Base-by-base conservation (phyloP, 768 basidiomycete species). In the Termitomyces sp. region DNA sequence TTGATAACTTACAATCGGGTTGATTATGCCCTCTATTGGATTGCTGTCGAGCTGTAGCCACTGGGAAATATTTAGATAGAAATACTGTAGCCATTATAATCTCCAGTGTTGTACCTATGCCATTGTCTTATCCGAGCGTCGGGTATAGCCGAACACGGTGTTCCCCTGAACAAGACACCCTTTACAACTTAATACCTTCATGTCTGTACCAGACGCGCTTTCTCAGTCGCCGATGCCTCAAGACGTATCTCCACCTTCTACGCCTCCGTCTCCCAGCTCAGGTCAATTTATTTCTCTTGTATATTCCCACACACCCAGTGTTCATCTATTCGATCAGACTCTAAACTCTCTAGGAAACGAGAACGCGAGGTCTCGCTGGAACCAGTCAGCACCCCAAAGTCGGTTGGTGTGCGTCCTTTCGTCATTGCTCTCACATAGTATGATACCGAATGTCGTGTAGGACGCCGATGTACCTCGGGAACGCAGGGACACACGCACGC, bases 311-410 rank as follows among this genome's bases (percentile, higher is more conserved):
- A 47, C 24, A 57, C 46, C 18, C 20, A 18, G 55, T 63, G 46
- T 57, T 56, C 55, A 68, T 62, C 60, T 57, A 60, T 64, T 58
- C 62, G 61, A 63, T 63, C 60, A 79, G 81, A 80, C 52, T 69
- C 77, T 63, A 83, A 76, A 60, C 69, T 76, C 46, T 84, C 88
- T 24, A 81, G 81, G 69, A 93, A 93, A 71, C 80, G 90, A 62
- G 89, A 90, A 70, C 78, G 90, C 36, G 89, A 91, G 71, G 83
- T 87, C 24, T 93, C 90, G 27, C 71, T 88, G 34, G 90, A 93
- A 70, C 88, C 89, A 57, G 75, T 69, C 58, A 76, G 78, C 44
- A 77, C 81, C 3, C 80, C 84, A 43, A 78, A 74, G 64, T 71
- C 76, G 22, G 57, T 56, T 40, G 42, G 65, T 59, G 79, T 80